Conservation (phyloP, 2,329 filamentous ascomycete genomes). For the Alternaria postmessia region DNA sequence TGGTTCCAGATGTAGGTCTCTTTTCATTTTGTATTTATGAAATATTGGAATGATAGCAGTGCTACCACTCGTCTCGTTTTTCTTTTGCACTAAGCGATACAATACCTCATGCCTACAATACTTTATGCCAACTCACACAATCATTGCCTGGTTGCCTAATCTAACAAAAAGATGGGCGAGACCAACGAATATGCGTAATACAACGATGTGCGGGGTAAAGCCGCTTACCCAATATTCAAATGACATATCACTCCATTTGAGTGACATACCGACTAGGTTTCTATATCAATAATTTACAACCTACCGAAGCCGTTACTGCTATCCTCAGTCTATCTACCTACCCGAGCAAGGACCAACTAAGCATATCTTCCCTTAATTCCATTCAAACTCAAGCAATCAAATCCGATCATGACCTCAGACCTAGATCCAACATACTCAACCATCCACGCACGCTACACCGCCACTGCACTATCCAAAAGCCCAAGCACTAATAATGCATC, state of each 20-base stretch:
- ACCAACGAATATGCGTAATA: background rate
- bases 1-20: too few species aligned
- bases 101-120: too few species aligned
- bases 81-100: too few species aligned
- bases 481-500: conserved; percentile 7
- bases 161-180: background rate
- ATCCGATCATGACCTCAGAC: conserved; percentile 10
- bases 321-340: background rate
- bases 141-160: too few species aligned
- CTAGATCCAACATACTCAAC: conserved; percentile 13
- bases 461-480: conserved; percentile 10
- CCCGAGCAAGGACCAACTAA: background rate
- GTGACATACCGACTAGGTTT: background rate
- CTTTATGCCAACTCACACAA: too few species aligned
- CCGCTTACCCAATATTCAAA: background rate
- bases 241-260: conserved; percentile 1
- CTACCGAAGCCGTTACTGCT: background rate
- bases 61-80: too few species aligned
- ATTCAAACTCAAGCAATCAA: background rate
- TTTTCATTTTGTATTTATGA: too few species aligned
- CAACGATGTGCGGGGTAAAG: background rate
- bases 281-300: too few species aligned
- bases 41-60: too few species aligned
- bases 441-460: conserved; percentile 22
- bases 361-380: background rate